These are phyloP conservation scores for Colletotrichum abscissum DNA, from an alignment of 2,329 filamentous ascomycete genomes.

Conservation along the genomic window DNA sequence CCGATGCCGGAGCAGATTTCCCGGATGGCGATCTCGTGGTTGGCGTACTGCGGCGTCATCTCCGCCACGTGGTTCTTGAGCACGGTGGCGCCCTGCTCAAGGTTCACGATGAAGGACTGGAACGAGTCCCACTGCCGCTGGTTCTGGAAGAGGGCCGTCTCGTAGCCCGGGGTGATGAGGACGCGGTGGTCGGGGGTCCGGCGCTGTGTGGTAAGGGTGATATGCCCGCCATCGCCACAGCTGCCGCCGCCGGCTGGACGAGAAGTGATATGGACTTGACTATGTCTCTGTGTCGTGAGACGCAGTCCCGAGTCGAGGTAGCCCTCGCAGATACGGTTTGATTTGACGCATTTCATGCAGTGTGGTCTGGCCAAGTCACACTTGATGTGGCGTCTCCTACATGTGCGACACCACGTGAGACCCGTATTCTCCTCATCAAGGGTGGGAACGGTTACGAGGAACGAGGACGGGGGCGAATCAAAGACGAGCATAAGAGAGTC, in stretches of 20 bases:
- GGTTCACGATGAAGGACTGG: conserved; percentile 7
- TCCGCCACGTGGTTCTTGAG: background rate
- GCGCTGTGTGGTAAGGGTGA: background rate
- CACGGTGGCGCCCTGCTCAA: conserved; percentile 19
- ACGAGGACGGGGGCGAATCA: background rate
- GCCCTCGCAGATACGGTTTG: conserved; percentile 17
- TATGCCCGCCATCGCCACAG: background rate
- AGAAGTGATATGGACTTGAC: background rate
- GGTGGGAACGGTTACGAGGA: background rate
- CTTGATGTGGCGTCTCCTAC: conserved; percentile 51
- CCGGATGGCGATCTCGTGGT: background rate
- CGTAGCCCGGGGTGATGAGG: conserved; percentile 5
- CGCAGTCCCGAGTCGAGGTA: conserved; percentile 1
- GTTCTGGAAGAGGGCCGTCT: conserved; percentile 16
- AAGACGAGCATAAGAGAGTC: background rate
- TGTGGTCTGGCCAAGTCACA: conserved; percentile 55
- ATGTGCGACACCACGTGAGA: background rate
- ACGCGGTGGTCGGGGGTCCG: background rate
- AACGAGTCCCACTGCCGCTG: conserved; percentile 29
- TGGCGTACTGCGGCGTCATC: conserved; percentile 12
- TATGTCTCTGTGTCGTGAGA: background rate
- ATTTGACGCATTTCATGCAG: conserved; percentile 48
- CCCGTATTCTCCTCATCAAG: background rate
- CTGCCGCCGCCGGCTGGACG: background rate
- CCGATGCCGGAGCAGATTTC: conserved; percentile 27